These are phyloP conservation scores for Corylus avellana DNA, from an alignment of 306 rosid species.

Conservation along the genomic window DNA sequence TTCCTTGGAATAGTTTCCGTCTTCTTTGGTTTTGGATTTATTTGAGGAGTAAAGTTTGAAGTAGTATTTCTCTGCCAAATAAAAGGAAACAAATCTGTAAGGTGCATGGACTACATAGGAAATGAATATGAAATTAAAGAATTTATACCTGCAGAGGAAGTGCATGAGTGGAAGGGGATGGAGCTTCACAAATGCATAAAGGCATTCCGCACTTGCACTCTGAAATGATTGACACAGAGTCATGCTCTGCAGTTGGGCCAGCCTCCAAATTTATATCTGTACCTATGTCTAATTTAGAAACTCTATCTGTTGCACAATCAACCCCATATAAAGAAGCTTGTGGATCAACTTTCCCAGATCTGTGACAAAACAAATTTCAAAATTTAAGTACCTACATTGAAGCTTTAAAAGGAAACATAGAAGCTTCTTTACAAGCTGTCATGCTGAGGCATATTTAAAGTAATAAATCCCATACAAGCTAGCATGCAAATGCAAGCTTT, in stretches of 20 bases:
- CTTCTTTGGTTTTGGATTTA: conserved; percentile 78
- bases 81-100: conserved; percentile 27
- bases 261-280: conserved; percentile 41
- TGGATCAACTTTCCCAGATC: conserved; percentile 50
- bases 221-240: conserved; percentile 33
- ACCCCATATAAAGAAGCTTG: conserved; percentile 51
- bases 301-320: conserved; percentile 48
- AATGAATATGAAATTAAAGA: conserved; percentile 18
- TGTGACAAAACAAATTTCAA: conserved; percentile 34
- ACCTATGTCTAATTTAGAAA: conserved; percentile 65
- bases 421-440: neutral
- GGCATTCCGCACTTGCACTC: conserved; percentile 99
- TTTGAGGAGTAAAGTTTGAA: conserved; percentile 46
- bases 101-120: conserved; percentile 9
- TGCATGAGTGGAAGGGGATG: conserved; percentile 53
- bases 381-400: neutral
- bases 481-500: neutral
- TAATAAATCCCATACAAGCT: neutral
- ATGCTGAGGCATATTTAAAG: neutral
- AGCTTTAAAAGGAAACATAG: neutral
- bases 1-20: conserved; percentile 50
- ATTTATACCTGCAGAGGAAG: conserved; percentile 55
- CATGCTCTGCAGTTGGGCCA: conserved; percentile 42
- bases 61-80: conserved; percentile 48
- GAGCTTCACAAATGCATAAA: conserved; percentile 90